Evolutionary conservation across 345 rosid genomes (phyloP), one percentile per base, ranked within the genome.

Genomic region (Brassica cretica): DNA sequence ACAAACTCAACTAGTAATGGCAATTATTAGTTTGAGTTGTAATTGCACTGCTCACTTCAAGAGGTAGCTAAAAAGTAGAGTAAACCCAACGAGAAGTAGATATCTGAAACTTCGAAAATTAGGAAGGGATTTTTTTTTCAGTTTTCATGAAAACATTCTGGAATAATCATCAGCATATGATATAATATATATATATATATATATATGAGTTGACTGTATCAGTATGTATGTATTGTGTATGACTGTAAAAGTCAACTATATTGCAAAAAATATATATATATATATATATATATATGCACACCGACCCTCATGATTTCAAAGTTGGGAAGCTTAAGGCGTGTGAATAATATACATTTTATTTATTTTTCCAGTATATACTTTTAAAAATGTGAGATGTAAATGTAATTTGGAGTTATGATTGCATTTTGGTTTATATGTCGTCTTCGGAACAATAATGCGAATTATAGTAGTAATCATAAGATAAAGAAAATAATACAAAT

Each of bases 351-450:
- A 21, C 49, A 74, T 51, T 12, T 58, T 25, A 19, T 19, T 72
- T 14, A 18, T 58, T 5, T 44, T 58, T 72, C 39, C 5, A 66
- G 8, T 56, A 37, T 4, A 44, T 60, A 66, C 49, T 55, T 70
- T 9, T 5, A 30, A 71, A 37, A 39, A 37, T 58, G n/a, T 21
- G 39, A 68, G 69, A 79, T 64, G 76, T 68, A 71, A 81, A 77
- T 69, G 74, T 65, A 80, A 82, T 76, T 77, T 77, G 76, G 66
- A 67, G 81, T 14, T 27, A 88, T 87, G 85, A 91, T 88, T 84
- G 63, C 83, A 11, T 80, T 82, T 87, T 88, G 94, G 93, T 90
- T 88, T 87, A 83, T 77, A 75, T 87, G 91, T 86, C 90, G 79
- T 85, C 89, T 87, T 86, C 89, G 61, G 59, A 73, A 81, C 80